Evolutionary conservation across 1,284 basidiomycete genomes (phyloP), one percentile per base, ranked within the genome.

Genomic region (Mycena citricolor): DNA sequence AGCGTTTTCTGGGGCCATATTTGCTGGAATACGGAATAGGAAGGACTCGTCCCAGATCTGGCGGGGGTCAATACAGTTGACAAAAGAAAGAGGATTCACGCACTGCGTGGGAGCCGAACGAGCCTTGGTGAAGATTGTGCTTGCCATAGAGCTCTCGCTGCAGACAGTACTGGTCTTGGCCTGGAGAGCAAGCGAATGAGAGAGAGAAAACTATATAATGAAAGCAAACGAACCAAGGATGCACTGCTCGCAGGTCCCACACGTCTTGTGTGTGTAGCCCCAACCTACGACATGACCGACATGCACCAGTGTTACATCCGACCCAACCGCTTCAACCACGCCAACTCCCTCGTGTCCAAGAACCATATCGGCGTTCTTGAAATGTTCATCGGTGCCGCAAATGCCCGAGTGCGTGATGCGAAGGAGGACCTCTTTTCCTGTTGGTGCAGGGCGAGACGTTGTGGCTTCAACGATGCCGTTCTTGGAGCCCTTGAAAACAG

Each of bases 21-120:
- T 66, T 3, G 81, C 76, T 1, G 83, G 83, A 40, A 87, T 74
- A 13, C 73, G 69, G 66, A 86, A 84, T 29, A 83, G 77, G 59
- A 82, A 86, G 46, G 70, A 70, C 54, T 81, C 68, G 55, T 82
- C 73, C 2, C 75, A 79, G 45, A 82, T 73, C 2, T n/a, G n/a
- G n/a, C n/a, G n/a, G n/a, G n/a, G n/a, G n/a, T n/a, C n/a, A n/a
- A n/a, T n/a, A n/a, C n/a, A n/a, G n/a, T n/a, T n/a, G n/a, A n/a
- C n/a, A n/a, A n/a, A n/a, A n/a, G n/a, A n/a, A n/a, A 10, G 46
- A 25, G 7, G 36, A 40, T 24, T 42, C 39, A 31, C 40, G 34
- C 35, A 48, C 26, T 45, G 82, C 77, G 54, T 71, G 72, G 26
- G 76, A 79, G 12, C 76, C 73, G 66, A 84, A 86, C 4, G 83